phyloP scores from a whole-genome alignment of 2,329 filamentous ascomycete species.

The Elsinoe arachidis region DNA sequence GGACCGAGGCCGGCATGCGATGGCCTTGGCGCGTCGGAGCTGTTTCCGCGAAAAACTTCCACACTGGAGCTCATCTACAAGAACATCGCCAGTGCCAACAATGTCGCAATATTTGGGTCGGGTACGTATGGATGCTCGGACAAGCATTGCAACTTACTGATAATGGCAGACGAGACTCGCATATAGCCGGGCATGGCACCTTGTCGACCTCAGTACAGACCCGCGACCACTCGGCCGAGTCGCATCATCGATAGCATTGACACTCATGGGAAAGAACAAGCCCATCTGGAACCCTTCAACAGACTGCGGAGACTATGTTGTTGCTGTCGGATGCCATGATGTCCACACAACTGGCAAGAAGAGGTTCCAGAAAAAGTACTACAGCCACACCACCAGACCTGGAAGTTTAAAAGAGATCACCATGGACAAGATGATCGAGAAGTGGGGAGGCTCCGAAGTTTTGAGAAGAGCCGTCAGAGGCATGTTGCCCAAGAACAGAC shows the following conservation, averaged over 20 bases:
- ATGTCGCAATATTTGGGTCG: conserved; percentile 77
- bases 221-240: conserved; percentile 78
- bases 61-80: background rate
- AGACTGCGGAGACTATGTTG: conserved; percentile 98
- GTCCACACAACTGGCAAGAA: conserved; percentile 87
- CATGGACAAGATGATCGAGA: conserved; percentile 91
- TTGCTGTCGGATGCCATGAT: conserved; percentile 80
- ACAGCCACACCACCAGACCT: conserved; percentile 84
- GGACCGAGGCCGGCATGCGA: background rate
- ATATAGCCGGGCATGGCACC: conserved; percentile 94
- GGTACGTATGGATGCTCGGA: conserved; percentile 42
- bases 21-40: conserved; percentile 9
- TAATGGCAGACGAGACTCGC: conserved; percentile 73
- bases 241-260: conserved; percentile 74
- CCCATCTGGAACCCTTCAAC: conserved; percentile 95
- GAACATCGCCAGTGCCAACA: conserved; percentile 18
- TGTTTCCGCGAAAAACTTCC: conserved; percentile 10
- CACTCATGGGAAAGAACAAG: conserved; percentile 98
- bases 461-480: conserved; percentile 85
- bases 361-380: conserved; percentile 89
- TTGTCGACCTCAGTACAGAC: conserved; percentile 62
- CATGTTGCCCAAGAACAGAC: conserved; percentile 94
- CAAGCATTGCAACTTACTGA: background rate
- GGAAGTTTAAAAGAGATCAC: conserved; percentile 79
- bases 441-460: conserved; percentile 88